phyloP scores from a whole-genome alignment of 75 land plant species.

The Pseudotsuga menziesii region DNA sequence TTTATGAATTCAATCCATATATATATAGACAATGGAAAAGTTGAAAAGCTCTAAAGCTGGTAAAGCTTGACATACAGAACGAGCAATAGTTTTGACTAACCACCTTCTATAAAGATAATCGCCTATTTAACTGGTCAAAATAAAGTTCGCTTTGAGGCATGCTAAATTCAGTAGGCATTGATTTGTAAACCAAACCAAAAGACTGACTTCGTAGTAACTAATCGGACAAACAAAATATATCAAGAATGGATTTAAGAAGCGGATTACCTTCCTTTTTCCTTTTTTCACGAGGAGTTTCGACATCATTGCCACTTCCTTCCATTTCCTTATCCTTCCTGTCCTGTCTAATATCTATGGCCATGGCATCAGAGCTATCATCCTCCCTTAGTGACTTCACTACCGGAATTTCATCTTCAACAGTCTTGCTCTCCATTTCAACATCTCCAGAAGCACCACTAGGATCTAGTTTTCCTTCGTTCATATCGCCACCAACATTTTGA shows the following conservation, averaged over 20 bases:
- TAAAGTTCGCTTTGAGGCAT: too few relatives aligned
- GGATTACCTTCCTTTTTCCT: constrained; percentile 49
- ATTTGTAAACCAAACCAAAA: too few relatives aligned
- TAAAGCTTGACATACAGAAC: too few relatives aligned
- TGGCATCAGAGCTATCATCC: neutral
- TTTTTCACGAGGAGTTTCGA: constrained; percentile 34
- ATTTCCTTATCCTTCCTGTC: constrained; percentile 16
- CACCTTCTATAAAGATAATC: too few relatives aligned
- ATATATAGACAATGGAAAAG: too few relatives aligned
- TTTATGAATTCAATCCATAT: too few relatives aligned
- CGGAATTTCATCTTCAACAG: constrained; percentile 5
- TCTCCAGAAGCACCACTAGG: neutral
- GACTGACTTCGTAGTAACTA: too few relatives aligned
- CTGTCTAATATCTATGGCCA: constrained; percentile 10
- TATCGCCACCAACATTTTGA: neutral
- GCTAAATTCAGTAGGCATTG: too few relatives aligned
- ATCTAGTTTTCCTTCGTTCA: neutral
- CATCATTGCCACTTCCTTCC: constrained; percentile 18
- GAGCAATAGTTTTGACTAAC: too few relatives aligned
- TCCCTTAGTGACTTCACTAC: constrained; percentile 9
- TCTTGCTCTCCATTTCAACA: constrained; percentile 6
- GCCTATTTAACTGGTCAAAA: too few relatives aligned
- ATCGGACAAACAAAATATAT: too few relatives aligned
- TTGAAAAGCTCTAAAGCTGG: too few relatives aligned
- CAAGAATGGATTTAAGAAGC: neutral